Evolutionary conservation across 257 asterid species (phyloP).

Genomic region (Euphrasia confusa): DNA sequence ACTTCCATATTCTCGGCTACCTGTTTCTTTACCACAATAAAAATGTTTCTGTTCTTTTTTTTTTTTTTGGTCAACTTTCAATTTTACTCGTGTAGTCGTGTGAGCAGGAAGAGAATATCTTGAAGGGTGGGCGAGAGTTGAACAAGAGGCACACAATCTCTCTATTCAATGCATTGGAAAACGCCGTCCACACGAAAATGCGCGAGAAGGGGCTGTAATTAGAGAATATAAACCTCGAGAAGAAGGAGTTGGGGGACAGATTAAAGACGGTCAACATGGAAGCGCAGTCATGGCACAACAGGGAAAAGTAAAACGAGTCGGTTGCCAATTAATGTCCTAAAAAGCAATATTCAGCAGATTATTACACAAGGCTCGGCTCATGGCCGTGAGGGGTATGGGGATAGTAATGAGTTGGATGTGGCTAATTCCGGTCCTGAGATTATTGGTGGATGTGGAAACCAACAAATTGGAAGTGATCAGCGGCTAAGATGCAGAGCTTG

Average conservation of each 20-base stretch:
- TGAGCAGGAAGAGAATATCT: conserved; percentile 44
- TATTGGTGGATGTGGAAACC: conserved; percentile 1
- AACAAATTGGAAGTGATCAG: not conserved
- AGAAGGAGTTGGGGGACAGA: conserved; percentile 52
- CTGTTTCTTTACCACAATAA: not conserved
- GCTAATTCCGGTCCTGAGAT: conserved; percentile 32
- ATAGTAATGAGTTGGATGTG: conserved; percentile 44
- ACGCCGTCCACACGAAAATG: conserved; percentile 36
- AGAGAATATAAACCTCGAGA: conserved; percentile 42
- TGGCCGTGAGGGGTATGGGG: conserved; percentile 53
- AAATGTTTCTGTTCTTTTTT: not conserved
- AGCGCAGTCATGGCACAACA: conserved; percentile 59
- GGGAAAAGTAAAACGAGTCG: conserved; percentile 55
- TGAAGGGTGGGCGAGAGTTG: conserved; percentile 45
- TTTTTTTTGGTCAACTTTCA: conserved; percentile 9
- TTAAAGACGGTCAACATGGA: conserved; percentile 48
- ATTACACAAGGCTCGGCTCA: conserved; percentile 40
- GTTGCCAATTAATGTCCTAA: conserved; percentile 40
- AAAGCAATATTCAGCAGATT: conserved; percentile 48
- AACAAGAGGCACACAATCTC: conserved; percentile 43
- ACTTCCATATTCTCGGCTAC: not conserved
- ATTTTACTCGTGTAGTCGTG: conserved; percentile 8
- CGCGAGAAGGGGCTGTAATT: conserved; percentile 48
- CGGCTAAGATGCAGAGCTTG: conserved; percentile 33
- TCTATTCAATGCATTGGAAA: conserved; percentile 37